Base-by-base conservation (phyloP, 2,329 filamentous ascomycete genomes). In the Cladophialophora exuberans region DNA sequence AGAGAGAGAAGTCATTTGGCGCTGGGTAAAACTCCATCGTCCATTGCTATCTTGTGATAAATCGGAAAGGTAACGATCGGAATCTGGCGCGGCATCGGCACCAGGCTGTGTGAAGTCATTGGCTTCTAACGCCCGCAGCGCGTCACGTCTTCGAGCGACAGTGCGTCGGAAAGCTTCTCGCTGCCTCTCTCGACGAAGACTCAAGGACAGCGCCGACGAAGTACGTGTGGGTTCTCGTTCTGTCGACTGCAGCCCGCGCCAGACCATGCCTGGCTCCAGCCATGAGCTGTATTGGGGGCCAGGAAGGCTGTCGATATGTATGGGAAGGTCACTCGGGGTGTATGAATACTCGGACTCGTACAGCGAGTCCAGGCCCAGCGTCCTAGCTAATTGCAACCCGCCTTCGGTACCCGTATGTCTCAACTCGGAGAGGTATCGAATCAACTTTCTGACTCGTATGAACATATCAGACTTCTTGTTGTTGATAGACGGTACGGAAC, bases 211-310 rank as follows among this genome's bases (percentile, higher is more conserved):
- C 15, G 38, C 25, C 22, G 39, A 7, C 10, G 45, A 28, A 6
- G 9, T 20, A n/a, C 30, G 54, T 2, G 36, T 6, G 6, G 47
- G 52, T 30, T 62, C 52, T 11, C 53, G 41, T 15, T 73, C 73
- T 13, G 83, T 83, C 64, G 83, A 79, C 65, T 88, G 85, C 22
- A 77, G 81, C 2, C 85, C 85, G 10, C 78, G 78, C 60, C 86
- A 84, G 0, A 83, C 74, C 48, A 81, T 78, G 17, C 85, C 84
- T 4, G 82, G 78, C 47, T 79, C 77, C 9, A 88, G 70, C 83
- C 83, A 87, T 6, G 84, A 86, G 44, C 78, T 84, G 48, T 76
- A 70, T 2, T 82, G 66, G 7, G 76, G 79, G 1, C 77, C 25
- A 13, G 62, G 62, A 15, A 65, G 54, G 17, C 49, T 58, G 38